Conservation (phyloP, 352 stramenopile species). For the Phytophthora podocarpi region DNA sequence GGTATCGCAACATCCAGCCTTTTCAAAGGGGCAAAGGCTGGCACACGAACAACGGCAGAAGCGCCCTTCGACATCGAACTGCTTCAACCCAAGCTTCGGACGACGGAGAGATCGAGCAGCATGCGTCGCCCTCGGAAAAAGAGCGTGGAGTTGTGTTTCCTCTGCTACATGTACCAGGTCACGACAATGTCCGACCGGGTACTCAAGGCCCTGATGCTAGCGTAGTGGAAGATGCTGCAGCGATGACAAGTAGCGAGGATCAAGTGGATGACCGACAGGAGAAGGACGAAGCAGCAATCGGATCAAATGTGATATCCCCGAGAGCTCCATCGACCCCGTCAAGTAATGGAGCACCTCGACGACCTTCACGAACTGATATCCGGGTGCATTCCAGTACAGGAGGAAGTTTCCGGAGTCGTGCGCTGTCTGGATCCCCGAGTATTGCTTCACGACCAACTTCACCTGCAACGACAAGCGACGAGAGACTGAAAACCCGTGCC, state of each 20-base stretch:
- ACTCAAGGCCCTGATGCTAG: slow-evolving; percentile 25
- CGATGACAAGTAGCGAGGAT: background rate
- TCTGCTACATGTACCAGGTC: slow-evolving; percentile 20
- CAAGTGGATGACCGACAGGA: slow-evolving; percentile 28
- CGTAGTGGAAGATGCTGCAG: slow-evolving; percentile 19
- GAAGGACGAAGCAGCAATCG: slow-evolving; percentile 17
- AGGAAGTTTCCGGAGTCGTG: slow-evolving; percentile 39
- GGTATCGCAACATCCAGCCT: slow-evolving; percentile 72
- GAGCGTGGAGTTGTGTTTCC: slow-evolving; percentile 57
- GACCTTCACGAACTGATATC: slow-evolving; percentile 23
- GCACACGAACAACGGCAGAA: slow-evolving; percentile 64
- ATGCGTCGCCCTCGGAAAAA: slow-evolving; percentile 21
- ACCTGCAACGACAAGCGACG: slow-evolving; percentile 18
- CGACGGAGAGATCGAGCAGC: slow-evolving; percentile 4
- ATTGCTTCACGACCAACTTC: slow-evolving; percentile 22
- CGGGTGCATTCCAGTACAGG: slow-evolving; percentile 4
- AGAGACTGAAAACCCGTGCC: background rate
- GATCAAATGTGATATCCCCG: slow-evolving; percentile 12
- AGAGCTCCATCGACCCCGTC: slow-evolving; percentile 22
- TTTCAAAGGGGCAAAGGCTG: slow-evolving; percentile 71
- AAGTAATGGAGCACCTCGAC: slow-evolving; percentile 14
- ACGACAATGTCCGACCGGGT: slow-evolving; percentile 14
- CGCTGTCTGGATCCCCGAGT: slow-evolving; percentile 13
- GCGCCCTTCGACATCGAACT: slow-evolving; percentile 8
- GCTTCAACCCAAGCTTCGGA: slow-evolving; percentile 15